Evolutionary conservation across 129 eudicot species (phyloP), one percentile per base, ranked within the genome.

Genomic region (Helianthus tuberosus): DNA sequence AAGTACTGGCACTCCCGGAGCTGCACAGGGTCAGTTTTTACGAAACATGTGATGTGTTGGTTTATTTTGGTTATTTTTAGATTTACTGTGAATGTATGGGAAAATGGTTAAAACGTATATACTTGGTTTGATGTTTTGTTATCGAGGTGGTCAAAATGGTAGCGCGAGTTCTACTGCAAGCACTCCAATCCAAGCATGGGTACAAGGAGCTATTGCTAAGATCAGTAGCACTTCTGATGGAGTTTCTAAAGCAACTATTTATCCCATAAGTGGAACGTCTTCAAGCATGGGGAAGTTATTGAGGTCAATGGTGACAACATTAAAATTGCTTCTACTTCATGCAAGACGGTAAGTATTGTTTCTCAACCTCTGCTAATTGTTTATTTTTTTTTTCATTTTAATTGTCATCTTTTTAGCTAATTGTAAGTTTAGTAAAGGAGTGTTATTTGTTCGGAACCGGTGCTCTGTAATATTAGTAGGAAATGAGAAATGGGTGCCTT

Each of bases 201-300:
- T 94, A 68, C 99, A 94, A 84, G 99, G 97, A 82, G 99, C 97
- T 60, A 86, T 94, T 67, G 99, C 99, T 61, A 94, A 94, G 81
- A 94, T 94, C 73, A 94, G 96, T 73, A 87, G 89, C 80, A 86
- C 93, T 6, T 61, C 89, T 49, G 99, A 94, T 72, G 96, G 91
- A 46, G 89, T 73, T 66, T 81, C 93, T 27, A 88, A 53, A 76
- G 65, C 97, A 46, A 82, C 93, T 44, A 96, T 96, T 32, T 86
- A 80, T 78, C 97, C 96, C 64, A 60, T 88, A n/a, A 90, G 75
- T 51, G 99, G 99, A 8, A 91, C 91, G 20, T 80, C 98, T 14
- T 79, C 96, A 8, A 43, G 54, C 54, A 94, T 77, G 98, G 98
- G 71, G 91, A 94, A 72, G 92, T 94, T 85, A 69, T 83, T 32